Evolutionary conservation across 257 asterid species (phyloP).

Genomic region (Penstemon newberryi): DNA sequence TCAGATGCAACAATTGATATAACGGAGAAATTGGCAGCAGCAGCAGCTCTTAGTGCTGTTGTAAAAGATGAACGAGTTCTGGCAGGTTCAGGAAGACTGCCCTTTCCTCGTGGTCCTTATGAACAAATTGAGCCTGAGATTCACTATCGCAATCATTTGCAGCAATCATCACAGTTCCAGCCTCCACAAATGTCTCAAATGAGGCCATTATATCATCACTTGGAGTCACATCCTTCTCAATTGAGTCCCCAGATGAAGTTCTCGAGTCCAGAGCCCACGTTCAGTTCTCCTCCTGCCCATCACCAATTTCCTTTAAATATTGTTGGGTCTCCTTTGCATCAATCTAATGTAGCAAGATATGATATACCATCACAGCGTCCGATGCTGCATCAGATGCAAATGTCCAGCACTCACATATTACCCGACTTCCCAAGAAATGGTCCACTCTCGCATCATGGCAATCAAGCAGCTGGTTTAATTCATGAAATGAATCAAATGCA

Average conservation of each 20-base stretch:
- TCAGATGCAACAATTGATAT: constrained; percentile 48
- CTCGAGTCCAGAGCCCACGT: constrained; percentile 46
- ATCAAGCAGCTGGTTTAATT: constrained; percentile 49
- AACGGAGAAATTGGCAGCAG: constrained; percentile 45
- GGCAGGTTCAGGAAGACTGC: constrained; percentile 46
- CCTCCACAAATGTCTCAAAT: constrained; percentile 53
- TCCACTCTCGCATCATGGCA: constrained; percentile 53
- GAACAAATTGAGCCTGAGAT: constrained; percentile 49
- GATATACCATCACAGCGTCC: constrained; percentile 59
- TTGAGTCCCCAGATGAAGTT: constrained; percentile 61
- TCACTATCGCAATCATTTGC: constrained; percentile 45
- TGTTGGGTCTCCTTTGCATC: constrained; percentile 59
- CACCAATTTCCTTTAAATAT: constrained; percentile 49
- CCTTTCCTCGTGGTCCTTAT: constrained; percentile 43
- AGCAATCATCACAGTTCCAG: constrained; percentile 57
- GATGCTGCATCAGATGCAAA: constrained; percentile 65
- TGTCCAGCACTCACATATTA: constrained; percentile 47
- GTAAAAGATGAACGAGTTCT: constrained; percentile 41
- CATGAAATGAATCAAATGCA: constrained; percentile 61
- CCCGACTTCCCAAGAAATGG: constrained; percentile 53
- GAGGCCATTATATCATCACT: constrained; percentile 50
- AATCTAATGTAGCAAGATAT: constrained; percentile 49
- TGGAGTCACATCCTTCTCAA: constrained; percentile 60
- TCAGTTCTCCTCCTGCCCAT: constrained; percentile 44
- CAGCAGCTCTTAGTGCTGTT: constrained; percentile 41